These are phyloP conservation scores for Sophora flavescens DNA, from an alignment of 306 rosid genomes.

Conservation along the genomic window DNA sequence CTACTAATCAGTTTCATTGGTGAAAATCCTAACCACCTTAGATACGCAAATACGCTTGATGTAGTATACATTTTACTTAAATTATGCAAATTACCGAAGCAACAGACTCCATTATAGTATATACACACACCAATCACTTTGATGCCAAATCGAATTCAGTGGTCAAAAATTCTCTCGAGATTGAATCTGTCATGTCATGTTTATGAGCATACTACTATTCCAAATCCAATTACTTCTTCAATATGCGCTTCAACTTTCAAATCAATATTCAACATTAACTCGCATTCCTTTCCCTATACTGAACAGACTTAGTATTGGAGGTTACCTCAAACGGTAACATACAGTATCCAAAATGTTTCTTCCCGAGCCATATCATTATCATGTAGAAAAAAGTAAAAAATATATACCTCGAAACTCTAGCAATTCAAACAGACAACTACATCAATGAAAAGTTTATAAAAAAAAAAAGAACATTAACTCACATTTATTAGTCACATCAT, in stretches of 20 bases:
- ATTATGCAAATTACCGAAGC: conserved; percentile 27
- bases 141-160: not conserved
- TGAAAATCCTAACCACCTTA: not conserved
- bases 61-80: conserved; percentile 13
- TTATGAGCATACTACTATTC: not conserved
- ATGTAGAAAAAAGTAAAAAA: conserved; percentile 34
- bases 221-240: conserved; percentile 33
- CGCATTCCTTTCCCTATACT: not conserved
- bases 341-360: conserved; percentile 32
- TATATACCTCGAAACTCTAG: conserved; percentile 1
- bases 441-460: too few relatives aligned
- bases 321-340: not conserved
- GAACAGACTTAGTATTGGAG: conserved; percentile 12
- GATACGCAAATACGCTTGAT: not conserved
- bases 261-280: not conserved
- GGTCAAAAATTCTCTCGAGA: not conserved
- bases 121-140: conserved; percentile 5
- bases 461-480: not conserved
- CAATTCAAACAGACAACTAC: conserved; percentile 23
- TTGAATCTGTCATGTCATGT: conserved; percentile 3
- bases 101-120: not conserved
- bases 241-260: conserved; percentile 17
- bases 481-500: not conserved
- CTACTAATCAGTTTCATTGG: not conserved
- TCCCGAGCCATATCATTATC: conserved; percentile 8